Conservation (phyloP, 2,329 filamentous ascomycete species). For the Ceratocystis colombiana region DNA sequence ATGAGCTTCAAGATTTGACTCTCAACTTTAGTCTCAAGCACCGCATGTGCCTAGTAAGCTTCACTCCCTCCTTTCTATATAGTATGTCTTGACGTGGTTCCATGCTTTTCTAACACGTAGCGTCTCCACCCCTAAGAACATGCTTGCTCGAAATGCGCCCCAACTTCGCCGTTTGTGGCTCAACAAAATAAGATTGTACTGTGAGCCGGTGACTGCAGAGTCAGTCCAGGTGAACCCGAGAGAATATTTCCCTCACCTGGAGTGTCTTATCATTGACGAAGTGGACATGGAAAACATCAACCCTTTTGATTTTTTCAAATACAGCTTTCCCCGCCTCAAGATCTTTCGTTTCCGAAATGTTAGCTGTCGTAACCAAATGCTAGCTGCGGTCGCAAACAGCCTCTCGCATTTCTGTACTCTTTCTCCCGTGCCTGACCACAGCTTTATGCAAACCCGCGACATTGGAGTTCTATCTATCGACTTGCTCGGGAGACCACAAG, state of each 20-base stretch:
- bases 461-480: neutral
- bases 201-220: neutral
- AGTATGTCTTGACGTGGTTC: neutral
- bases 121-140: neutral
- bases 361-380: too few relatives aligned
- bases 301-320: neutral
- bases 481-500: neutral
- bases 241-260: neutral
- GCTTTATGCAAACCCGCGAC: neutral
- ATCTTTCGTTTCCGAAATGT: neutral
- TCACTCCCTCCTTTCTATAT: neutral
- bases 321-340: neutral
- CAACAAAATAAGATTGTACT: neutral
- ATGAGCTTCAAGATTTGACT: neutral
- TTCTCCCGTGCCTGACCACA: neutral
- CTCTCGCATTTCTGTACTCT: neutral
- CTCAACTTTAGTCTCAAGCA: neutral
- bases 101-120: neutral
- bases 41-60: neutral
- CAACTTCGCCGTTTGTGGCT: conserved; percentile 5
- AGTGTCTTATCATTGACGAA: neutral
- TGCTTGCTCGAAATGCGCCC: neutral
- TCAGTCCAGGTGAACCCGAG: neutral
- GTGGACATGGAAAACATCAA: neutral
- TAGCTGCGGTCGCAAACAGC: too few relatives aligned